Conservation (phyloP, 1,284 basidiomycete genomes). For the Pseudomicrostroma phylloplanum region DNA sequence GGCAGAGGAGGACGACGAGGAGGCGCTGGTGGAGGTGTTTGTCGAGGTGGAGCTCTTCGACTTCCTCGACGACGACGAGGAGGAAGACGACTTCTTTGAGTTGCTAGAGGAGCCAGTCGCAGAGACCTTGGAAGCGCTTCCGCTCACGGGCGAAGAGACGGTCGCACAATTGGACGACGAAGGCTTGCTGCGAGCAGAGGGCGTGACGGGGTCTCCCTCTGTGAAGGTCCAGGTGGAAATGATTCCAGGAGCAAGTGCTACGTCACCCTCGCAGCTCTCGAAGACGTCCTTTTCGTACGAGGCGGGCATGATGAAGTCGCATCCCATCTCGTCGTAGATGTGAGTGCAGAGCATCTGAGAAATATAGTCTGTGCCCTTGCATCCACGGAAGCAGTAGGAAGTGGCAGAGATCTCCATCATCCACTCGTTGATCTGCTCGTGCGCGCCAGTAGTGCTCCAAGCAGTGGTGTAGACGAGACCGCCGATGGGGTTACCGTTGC, state of each 20-base stretch:
- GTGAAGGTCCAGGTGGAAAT: constrained; percentile 26
- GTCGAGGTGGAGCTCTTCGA: constrained; percentile 10
- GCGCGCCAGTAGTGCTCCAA: constrained; percentile 44
- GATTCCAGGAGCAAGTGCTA: constrained; percentile 43
- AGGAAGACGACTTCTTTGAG: background rate
- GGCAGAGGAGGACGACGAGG: background rate
- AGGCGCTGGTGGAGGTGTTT: background rate
- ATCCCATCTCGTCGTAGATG: constrained; percentile 22
- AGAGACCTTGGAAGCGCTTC: background rate
- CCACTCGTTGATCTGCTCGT: constrained; percentile 46
- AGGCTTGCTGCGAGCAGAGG: constrained; percentile 19
- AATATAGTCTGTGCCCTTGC: constrained; percentile 31
- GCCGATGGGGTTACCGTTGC: constrained; percentile 39
- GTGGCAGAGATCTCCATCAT: constrained; percentile 43
- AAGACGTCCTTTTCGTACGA: constrained; percentile 17
- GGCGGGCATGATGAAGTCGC: constrained; percentile 34
- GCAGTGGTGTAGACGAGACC: constrained; percentile 43
- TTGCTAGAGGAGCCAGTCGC: background rate
- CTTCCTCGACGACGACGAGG: background rate
- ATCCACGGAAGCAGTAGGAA: constrained; percentile 48
- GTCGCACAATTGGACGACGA: constrained; percentile 22
- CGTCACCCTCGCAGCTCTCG: constrained; percentile 25
- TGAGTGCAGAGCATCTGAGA: constrained; percentile 13
- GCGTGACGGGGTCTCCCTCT: constrained; percentile 27
- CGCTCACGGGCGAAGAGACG: constrained; percentile 13